Conservation (phyloP, 2,329 filamentous ascomycete genomes). For the Sclerotiophoma versabilis region DNA sequence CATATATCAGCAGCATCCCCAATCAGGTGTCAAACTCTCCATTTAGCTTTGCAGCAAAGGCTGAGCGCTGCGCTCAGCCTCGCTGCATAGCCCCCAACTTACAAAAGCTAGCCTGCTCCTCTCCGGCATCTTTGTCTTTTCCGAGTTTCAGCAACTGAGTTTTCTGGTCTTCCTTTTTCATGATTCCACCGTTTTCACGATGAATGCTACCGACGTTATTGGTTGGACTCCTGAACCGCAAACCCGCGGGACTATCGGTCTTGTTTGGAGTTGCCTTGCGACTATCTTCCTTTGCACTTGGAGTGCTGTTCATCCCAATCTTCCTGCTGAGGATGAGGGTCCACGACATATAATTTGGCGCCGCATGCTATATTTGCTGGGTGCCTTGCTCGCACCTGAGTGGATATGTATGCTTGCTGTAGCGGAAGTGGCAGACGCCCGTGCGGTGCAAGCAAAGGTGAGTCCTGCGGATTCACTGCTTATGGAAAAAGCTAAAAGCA, state of each 20-base stretch:
- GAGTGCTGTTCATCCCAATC: constrained; percentile 40
- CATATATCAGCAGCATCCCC: neutral
- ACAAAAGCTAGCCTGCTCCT: neutral
- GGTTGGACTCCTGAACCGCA: constrained; percentile 26
- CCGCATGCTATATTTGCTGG: neutral
- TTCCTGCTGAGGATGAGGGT: constrained; percentile 21
- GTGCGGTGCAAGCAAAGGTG: neutral
- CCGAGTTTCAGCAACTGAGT: no score
- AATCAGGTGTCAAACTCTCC: neutral
- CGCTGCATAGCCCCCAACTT: neutral
- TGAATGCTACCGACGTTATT: constrained; percentile 3
- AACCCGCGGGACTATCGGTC: constrained; percentile 41
- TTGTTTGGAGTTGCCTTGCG: constrained; percentile 43
- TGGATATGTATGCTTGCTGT: neutral
- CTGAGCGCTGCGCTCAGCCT: neutral
- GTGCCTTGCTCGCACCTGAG: neutral
- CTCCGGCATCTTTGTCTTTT: neutral
- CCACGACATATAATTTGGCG: neutral
- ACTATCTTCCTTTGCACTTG: constrained; percentile 45
- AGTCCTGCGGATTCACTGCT: neutral
- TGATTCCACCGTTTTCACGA: neutral
- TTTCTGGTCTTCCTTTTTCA: neutral
- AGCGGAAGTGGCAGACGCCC: neutral
- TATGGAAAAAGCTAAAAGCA: neutral
- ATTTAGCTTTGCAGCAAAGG: neutral